phyloP scores from a whole-genome alignment of 768 basidiomycete species.

The Tremella fuciformis region DNA sequence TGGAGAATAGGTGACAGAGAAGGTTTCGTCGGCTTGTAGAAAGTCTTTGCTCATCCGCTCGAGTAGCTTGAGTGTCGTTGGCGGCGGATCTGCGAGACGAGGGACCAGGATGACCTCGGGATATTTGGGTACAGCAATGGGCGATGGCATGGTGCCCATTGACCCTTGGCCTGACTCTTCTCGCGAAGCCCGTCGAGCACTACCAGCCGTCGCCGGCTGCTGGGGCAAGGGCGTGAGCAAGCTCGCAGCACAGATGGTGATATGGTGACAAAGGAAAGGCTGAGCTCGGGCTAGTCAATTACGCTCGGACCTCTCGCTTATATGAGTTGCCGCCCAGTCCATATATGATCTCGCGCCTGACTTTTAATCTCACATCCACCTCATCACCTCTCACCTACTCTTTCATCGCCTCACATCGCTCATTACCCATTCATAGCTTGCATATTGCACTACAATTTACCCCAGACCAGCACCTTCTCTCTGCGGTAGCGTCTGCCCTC shows the following conservation, averaged over 20 bases:
- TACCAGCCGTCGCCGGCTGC: too few species aligned
- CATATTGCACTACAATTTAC: background rate
- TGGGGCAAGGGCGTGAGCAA: too few species aligned
- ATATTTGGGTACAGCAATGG: constrained; percentile 8
- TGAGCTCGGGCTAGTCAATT: too few species aligned
- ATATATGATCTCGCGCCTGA: background rate
- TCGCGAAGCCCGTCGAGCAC: too few species aligned
- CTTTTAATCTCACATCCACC: constrained; percentile 8
- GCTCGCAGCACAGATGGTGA: too few species aligned
- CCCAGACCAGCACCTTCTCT: background rate
- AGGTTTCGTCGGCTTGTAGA: constrained; percentile 2
- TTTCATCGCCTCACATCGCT: constrained; percentile 4
- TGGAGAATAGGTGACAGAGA: constrained; percentile 13
- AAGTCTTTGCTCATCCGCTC: background rate
- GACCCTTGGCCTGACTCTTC: too few species aligned
- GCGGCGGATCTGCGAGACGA: background rate
- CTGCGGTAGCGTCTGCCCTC: background rate
- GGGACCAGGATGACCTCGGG: constrained; percentile 9
- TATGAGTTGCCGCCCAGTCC: too few species aligned
- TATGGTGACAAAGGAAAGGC: too few species aligned
- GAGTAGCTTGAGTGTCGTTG: constrained; percentile 2
- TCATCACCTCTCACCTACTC: too few species aligned
- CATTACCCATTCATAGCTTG: constrained; percentile 6
- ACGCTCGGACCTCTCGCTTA: too few species aligned
- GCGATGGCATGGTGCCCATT: background rate